Conservation (phyloP, 768 basidiomycete species). For the Boletales sp. region DNA sequence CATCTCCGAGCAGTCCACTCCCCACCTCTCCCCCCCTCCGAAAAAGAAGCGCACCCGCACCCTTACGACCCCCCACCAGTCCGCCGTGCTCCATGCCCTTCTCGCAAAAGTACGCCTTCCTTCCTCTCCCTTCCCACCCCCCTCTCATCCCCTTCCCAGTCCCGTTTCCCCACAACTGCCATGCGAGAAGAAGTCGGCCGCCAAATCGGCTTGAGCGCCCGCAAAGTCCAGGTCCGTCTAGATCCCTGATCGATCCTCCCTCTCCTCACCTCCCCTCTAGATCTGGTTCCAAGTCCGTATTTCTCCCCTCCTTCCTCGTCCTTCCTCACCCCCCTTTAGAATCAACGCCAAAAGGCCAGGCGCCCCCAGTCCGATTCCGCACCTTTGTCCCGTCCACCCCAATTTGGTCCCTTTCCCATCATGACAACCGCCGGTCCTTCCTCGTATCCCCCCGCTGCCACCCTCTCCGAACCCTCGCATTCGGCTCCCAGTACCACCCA, state of each 20-base stretch:
- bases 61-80: constrained; percentile 84
- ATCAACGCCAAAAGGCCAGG: constrained; percentile 84
- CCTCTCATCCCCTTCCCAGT: constrained; percentile 41
- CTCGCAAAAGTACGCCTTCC: constrained; percentile 66
- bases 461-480: constrained; percentile 11
- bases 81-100: constrained; percentile 81
- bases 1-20: constrained; percentile 35
- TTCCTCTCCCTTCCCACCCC: neutral
- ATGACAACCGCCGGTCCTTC: constrained; percentile 34
- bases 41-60: constrained; percentile 80
- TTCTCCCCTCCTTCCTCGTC: neutral
- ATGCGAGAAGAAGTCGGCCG: constrained; percentile 87
- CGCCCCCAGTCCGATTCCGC: constrained; percentile 63
- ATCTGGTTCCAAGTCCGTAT: constrained; percentile 81
- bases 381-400: constrained; percentile 51
- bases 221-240: constrained; percentile 79
- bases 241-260: constrained; percentile 2
- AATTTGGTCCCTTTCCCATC: constrained; percentile 61
- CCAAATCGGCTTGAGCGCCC: constrained; percentile 82
- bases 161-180: constrained; percentile 84
- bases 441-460: constrained; percentile 4
- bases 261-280: constrained; percentile 35
- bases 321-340: constrained; percentile 41
- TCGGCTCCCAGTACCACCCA: constrained; percentile 12
- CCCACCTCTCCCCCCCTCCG: constrained; percentile 28